Base-by-base conservation (phyloP, 345 rosid species). In the Syzygium grande region DNA sequence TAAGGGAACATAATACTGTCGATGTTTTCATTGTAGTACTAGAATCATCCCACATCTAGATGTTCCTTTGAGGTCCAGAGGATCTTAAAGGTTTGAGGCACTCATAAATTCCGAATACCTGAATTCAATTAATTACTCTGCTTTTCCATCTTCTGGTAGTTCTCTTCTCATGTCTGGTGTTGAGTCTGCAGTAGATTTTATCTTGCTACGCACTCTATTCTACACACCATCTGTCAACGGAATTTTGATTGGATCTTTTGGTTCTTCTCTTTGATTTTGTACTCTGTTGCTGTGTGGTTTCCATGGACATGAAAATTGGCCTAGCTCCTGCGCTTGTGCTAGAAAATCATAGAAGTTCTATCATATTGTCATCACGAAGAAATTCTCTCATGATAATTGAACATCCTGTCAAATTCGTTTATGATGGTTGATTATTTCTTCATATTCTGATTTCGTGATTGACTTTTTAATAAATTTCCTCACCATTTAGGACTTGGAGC, bases 401-500 rank as follows among this genome's bases (percentile, higher is more conserved):
- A 73, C 43, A 11, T 38, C 83, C 19, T 73, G 14, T 19, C 83
- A 10, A 68, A 68, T 68, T 68, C 9, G 23, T 68, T 38, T 38
- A 21, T 38, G 83, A 73, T 19, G 27, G 49, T 73, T 73, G 15
- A 9, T 25, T 38, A 38, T 73, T 73, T 73, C 27, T 73, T 73
- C 27, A 11, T 19, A 73, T 38, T 38, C 46, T 13, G 21, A 73
- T 73, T 34, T 73, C 46, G 10, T 73, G 49, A 10, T 38, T 4
- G 6, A 30, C 43, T 11, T 65, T 49, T 38, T 41, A 73, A 73
- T 21, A 38, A 19, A 19, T 73, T 73, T 38, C 83, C 49, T 73
- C 14, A 25, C 49, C 49, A 27, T 77, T 59, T 86, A 97, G 98
- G 99, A 9, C 97, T 97, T 89, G 99, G 99, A 91, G 99, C 99